Evolutionary conservation across 1,139 yeast genomes (phyloP).

Genomic region (Eremothecium sinecaudum): DNA sequence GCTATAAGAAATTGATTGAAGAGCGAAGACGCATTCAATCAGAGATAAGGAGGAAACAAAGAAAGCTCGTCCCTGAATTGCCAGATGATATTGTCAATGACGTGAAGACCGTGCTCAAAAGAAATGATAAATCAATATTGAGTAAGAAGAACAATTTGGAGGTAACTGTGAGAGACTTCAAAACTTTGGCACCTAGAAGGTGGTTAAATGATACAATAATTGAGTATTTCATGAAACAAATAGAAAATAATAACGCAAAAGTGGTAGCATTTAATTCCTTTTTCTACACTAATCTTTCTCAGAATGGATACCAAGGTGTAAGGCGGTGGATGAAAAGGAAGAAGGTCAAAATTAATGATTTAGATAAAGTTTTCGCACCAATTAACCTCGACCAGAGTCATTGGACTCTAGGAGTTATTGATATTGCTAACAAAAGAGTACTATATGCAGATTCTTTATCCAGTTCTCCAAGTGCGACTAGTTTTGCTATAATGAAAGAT

Average conservation of each 20-base stretch:
- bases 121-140: slow-evolving; percentile 30
- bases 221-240: slow-evolving; percentile 64
- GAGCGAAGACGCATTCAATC: slow-evolving; percentile 36
- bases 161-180: slow-evolving; percentile 55
- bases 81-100: slow-evolving; percentile 28
- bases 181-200: slow-evolving; percentile 55
- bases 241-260: slow-evolving; percentile 32
- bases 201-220: slow-evolving; percentile 93
- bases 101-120: slow-evolving; percentile 36
- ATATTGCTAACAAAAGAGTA: slow-evolving; percentile 49
- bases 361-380: slow-evolving; percentile 68
- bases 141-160: slow-evolving; percentile 46
- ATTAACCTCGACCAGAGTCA: slow-evolving; percentile 75
- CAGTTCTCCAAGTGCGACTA: slow-evolving; percentile 39
- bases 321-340: slow-evolving; percentile 85
- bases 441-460: slow-evolving; percentile 69
- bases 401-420: slow-evolving; percentile 85
- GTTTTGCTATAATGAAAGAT: slow-evolving; percentile 44
- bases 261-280: slow-evolving; percentile 79
- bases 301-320: slow-evolving; percentile 73
- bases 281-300: slow-evolving; percentile 63
- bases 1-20: slow-evolving; percentile 36
- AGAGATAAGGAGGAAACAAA: slow-evolving; percentile 31
- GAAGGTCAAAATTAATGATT: slow-evolving; percentile 54
- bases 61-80: slow-evolving; percentile 27